Evolutionary conservation across 106 monocot genomes (phyloP), one percentile per base, ranked within the genome.

Genomic region (Amphibolis antarctica): DNA sequence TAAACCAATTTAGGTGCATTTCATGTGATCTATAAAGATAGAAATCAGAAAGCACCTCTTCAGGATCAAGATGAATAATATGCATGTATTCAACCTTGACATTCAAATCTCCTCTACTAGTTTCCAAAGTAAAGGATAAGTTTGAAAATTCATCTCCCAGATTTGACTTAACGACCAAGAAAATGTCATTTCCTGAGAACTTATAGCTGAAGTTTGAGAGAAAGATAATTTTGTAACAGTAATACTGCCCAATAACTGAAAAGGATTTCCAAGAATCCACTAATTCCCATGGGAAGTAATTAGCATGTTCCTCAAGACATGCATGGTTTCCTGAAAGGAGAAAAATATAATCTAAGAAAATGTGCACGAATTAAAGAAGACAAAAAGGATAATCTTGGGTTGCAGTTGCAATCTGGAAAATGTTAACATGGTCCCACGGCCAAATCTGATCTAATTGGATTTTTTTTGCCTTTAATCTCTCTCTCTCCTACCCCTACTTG

Each of bases 211-310:
- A 79, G 3, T 18, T 46, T 30, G 61, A 61, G 53, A 53, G 71
- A 9, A 88, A 64, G 9, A 58, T 42, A 42, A 88, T 81, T 65
- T 42, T 70, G 69, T 88, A 88, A 69, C 76, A 80, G 51, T 83
- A 53, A 42, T 81, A 83, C 21, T 76, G 44, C 14, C 83, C 83
- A 62, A 65, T 53, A 64, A 26, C 22, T 65, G 26, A 69, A 77
- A 80, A 88, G 2, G 80, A 46, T 23, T 46, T 45, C 87, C 87
- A 88, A 18, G 74, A 83, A 46, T 80, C 73, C 1, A 88, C 53
- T 6, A 87, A 58, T 54, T 80, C 75, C 7, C 53, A 75, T 3
- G 83, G 83, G 51, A 75, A 80, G 69, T 83, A 83, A 9, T 70
- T 46, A 30, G 60, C 63, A 17, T 83, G 78, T 46, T 80, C 74